Conservation (phyloP, 768 basidiomycete species). For the Podaxis mareebaensis region DNA sequence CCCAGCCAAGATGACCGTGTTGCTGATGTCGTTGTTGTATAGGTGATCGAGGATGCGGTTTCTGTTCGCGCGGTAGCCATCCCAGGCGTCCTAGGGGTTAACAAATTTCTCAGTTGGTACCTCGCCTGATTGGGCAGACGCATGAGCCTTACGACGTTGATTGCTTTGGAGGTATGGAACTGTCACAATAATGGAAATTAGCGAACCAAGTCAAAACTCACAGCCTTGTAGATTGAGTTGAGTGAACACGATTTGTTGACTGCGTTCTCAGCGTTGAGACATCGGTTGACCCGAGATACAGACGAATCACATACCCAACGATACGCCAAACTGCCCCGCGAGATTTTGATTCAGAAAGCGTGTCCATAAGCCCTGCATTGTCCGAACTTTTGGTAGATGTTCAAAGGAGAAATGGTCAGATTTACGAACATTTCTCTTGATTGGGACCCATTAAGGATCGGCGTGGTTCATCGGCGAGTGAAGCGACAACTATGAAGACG, state of each 20-base stretch:
- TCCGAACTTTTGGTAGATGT: not conserved
- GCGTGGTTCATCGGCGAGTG: not conserved
- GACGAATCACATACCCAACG: not conserved
- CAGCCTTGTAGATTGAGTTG: not conserved
- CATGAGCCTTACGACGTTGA: not conserved
- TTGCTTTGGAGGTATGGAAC: not conserved
- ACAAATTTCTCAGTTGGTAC: not conserved
- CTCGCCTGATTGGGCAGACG: not conserved
- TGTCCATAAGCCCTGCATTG: not conserved
- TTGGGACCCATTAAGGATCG: not conserved
- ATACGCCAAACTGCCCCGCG: not conserved
- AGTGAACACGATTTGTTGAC: not conserved
- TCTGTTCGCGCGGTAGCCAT: constrained; percentile 57
- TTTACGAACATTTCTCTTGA: not conserved
- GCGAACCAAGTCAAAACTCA: not conserved
- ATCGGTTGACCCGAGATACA: not conserved
- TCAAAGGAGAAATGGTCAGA: not conserved
- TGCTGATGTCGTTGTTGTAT: constrained; percentile 48
- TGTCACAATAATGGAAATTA: not conserved
- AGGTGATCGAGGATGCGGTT: constrained; percentile 46
- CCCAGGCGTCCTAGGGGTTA: constrained; percentile 51
- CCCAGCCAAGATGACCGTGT: constrained; percentile 57
- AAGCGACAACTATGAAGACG: not conserved
- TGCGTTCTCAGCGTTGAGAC: not conserved
- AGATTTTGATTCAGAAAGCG: not conserved